Conservation (phyloP, 2,329 filamentous ascomycete genomes). For the Trichoderma sp. region DNA sequence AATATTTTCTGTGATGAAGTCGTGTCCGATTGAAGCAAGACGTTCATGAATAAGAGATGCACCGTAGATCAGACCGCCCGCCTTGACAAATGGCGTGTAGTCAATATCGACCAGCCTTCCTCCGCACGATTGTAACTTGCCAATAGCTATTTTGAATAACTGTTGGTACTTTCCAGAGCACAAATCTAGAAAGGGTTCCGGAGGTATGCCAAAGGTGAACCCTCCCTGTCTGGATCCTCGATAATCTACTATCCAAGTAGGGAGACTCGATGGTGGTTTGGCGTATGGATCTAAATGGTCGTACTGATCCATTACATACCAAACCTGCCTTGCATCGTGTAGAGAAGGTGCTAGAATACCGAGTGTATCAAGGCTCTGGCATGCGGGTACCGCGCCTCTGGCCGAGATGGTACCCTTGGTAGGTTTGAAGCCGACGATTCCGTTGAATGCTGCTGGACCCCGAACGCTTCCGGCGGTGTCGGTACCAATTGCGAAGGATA, state of each 20-base stretch:
- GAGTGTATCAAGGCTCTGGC: neutral
- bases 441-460: constrained; percentile 25
- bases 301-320: constrained; percentile 4
- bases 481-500: constrained; percentile 25
- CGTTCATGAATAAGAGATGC: constrained; percentile 10
- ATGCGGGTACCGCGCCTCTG: neutral
- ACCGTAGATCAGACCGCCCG: constrained; percentile 1
- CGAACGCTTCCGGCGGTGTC: constrained; percentile 26
- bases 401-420: constrained; percentile 11
- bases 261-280: neutral
- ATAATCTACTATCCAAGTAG: constrained; percentile 7
- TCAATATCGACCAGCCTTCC: neutral
- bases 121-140: neutral
- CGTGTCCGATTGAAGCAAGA: constrained; percentile 9
- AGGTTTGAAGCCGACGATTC: constrained; percentile 22
- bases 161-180: neutral
- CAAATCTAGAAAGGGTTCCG: neutral
- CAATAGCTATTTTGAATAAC: neutral
- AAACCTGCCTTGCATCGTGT: neutral
- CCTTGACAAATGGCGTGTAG: neutral
- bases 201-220: neutral
- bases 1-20: neutral
- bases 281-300: constrained; percentile 1
- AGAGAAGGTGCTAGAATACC: neutral
- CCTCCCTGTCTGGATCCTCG: neutral